These are phyloP conservation scores for Hypoxylon fuscum DNA, from an alignment of 495 filamentous ascomycete species.

Conservation along the genomic window DNA sequence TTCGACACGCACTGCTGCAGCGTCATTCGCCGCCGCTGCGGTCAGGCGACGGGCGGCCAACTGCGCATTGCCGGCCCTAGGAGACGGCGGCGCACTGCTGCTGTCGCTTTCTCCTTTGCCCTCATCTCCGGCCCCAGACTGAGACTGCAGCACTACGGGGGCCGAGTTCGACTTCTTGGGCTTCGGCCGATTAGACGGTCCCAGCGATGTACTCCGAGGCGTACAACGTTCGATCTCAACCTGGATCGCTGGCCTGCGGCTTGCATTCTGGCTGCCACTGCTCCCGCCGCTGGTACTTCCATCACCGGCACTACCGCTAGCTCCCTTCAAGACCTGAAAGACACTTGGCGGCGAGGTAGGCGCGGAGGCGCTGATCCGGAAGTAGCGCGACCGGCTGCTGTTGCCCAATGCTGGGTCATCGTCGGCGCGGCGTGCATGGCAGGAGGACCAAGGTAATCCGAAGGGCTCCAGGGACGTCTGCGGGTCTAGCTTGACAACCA, in stretches of 20 bases:
- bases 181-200: slow-evolving; percentile 12
- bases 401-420: slow-evolving; percentile 16
- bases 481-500: slow-evolving; percentile 33
- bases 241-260: slow-evolving; percentile 24
- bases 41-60: not conserved
- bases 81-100: not conserved
- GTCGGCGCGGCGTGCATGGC: slow-evolving; percentile 13
- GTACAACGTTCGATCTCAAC: slow-evolving; percentile 28
- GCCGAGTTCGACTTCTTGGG: slow-evolving; percentile 29
- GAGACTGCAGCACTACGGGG: slow-evolving; percentile 20
- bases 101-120: not conserved
- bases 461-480: slow-evolving; percentile 35
- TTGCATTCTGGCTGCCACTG: not conserved
- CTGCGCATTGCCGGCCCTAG: not conserved
- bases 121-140: not conserved
- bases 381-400: slow-evolving; percentile 24
- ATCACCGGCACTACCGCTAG: slow-evolving; percentile 2
- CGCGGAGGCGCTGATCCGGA: slow-evolving; percentile 25
- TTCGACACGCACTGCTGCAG: not conserved
- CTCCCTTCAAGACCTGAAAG: slow-evolving; percentile 20
- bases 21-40: not conserved
- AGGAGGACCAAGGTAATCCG: slow-evolving; percentile 30
- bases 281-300: not conserved
- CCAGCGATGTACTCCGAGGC: not conserved
- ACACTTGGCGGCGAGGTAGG: slow-evolving; percentile 32